Evolutionary conservation across 805 yeast species (phyloP), one percentile per base, ranked within the genome.

Genomic region (Yamadazyma sp.): DNA sequence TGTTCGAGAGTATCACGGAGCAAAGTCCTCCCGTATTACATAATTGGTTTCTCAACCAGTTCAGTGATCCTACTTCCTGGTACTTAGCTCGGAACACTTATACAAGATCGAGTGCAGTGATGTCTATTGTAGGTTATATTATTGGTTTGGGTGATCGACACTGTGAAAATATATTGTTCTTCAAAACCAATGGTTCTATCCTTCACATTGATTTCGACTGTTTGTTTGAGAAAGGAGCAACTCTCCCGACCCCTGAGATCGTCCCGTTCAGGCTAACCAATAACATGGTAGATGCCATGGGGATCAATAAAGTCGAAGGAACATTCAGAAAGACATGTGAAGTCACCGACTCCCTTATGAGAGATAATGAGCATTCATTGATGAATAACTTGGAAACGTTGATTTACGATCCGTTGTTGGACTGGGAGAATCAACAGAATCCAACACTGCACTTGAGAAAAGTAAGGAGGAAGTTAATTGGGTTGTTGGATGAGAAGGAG

Each of bases 131-230:
- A 4, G 99, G 99, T 0, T 87, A 86, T 55, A 78, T 93, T 31
- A 70, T 93, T 18, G 99, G 99, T 6, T 71, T 93, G 34, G 99
- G 99, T 16, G 99, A 93, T 60, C 72, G 99, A 26, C 99, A 93
- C 56, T 84, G 96, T 49, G 99, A 93, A 54, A 93, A 93, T 53
- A 78, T 93, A 14, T 62, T 93, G 38, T 65, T 91, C 25, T 75
- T 81, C 50, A 82, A 82, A 44, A 75, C 71, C 28, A 75, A 81
- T 3, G 99, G 99, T 1, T 79, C 78, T 6, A 78, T 88, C 0
- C 62, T 93, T 44, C 99, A 93, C 58, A 97, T 93, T 38, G 99
- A 95, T 61, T 93, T 93, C 59, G 98, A 95, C 55, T 91, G 98
- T 64, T 67, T 93, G 28, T 93, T 95, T 54, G 98, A 91, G 41